Evolutionary conservation across 2,329 filamentous ascomycete species (phyloP), one percentile per base, ranked within the genome.

Genomic region (Rhinocladiella mackenziei): DNA sequence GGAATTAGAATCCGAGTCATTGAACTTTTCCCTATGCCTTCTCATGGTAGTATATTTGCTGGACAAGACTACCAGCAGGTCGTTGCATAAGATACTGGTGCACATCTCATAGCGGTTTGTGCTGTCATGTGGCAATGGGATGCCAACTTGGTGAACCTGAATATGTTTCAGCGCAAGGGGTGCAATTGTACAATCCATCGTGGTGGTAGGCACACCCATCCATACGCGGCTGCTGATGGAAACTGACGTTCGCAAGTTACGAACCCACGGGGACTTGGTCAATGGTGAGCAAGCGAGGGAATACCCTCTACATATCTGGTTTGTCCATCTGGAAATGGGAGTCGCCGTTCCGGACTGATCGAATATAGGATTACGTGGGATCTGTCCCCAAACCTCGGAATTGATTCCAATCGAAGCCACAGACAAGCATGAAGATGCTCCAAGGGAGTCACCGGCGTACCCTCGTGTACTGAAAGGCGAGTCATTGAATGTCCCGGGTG

Each of bases 301-400:
- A 32, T 11, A 32, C 30, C 30, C 30, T 32, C 30, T 32, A 32
- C 13, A 32, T 32, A 32, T 32, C 30, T 14, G 30, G 30, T 32
- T 4, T 15, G 30, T 32, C 13, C 5, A 32, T 3, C 4, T 10
- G n/a, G 14, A 4, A 4, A 4, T 17, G 8, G 5, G 14, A 11
- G 3, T 3, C 9, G 30, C 4, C 8, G 11, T 32, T 17, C 3
- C 7, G 14, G 13, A 6, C 30, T 32, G 30, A 32, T 17, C 14
- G 13, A 17, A 32, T 15, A 17, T 17, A 32, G 30, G 30, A 5
- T 32, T 32, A 32, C 30, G 30, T 6, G 30, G 30, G 8, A 32
- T 32, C 13, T 32, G 14, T 32, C 30, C 30, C 11, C 14, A 32
- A 17, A 32, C 30, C 6, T 32, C 30, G 6, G 30, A 32, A 17